Conservation (phyloP, 1,284 basidiomycete genomes). For the Uromyces viciae-fabae region DNA sequence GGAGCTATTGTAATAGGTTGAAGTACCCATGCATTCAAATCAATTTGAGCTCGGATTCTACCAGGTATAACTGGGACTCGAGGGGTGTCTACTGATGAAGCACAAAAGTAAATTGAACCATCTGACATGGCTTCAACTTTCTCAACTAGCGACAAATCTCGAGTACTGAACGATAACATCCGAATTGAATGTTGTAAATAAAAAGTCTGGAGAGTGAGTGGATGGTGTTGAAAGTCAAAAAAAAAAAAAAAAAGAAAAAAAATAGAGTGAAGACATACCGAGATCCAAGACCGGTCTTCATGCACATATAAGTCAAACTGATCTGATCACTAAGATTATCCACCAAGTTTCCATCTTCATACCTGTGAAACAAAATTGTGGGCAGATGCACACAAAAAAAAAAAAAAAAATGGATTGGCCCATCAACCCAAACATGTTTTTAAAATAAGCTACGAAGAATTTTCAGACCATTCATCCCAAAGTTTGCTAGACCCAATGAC, state of each 20-base stretch:
- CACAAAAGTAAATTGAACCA: conserved; percentile 51
- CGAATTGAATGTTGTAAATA: not conserved
- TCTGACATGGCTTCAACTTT: conserved; percentile 48
- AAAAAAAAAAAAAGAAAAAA: not conserved
- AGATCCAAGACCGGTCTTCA: conserved; percentile 50
- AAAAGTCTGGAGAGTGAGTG: not conserved
- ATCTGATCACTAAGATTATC: conserved; percentile 50
- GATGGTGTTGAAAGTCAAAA: not conserved
- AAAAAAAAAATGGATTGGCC: not conserved
- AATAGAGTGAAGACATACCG: conserved; percentile 23
- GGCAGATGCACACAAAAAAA: too few species aligned
- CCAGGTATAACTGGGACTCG: conserved; percentile 50
- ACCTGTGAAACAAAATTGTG: conserved; percentile 40
- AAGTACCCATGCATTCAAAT: conserved; percentile 51
- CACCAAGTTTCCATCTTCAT: conserved; percentile 50
- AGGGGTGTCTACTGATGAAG: conserved; percentile 51
- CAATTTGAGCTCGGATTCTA: conserved; percentile 50
- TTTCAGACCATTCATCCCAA: conserved; percentile 51
- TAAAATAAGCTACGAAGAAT: not conserved
- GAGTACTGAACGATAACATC: conserved; percentile 45
- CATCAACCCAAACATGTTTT: not conserved
- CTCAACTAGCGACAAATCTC: conserved; percentile 52
- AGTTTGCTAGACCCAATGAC: conserved; percentile 50
- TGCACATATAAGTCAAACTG: conserved; percentile 52
- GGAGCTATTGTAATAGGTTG: conserved; percentile 46